Evolutionary conservation across 1,139 yeast species (phyloP), one percentile per base, ranked within the genome.

Genomic region (Sugiyamaella sp.): DNA sequence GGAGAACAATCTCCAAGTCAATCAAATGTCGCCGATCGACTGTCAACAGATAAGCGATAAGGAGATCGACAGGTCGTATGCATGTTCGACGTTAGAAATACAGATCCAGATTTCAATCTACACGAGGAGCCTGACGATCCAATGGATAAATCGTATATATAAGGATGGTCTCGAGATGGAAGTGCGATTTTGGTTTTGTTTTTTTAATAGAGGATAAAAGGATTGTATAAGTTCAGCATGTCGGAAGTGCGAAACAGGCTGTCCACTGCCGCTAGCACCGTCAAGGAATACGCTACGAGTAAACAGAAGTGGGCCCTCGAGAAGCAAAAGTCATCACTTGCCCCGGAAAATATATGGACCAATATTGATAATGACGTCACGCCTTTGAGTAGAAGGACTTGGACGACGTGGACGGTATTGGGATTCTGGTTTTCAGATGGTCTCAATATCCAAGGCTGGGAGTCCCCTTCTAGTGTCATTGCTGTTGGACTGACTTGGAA

Each of bases 391-490:
- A 59, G 68, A 41, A 61, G 71, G 16, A 67, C 69, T 4, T 68
- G 71, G 71, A 64, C 66, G 21, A 57, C 67, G 10, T 58, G 61
- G 62, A 61, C 67, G 19, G 59, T 67, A 42, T 61, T 66, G n/a
- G 70, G 70, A 20, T 68, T 63, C 52, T 68, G 71, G 71, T 66
- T 68, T 49, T 61, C 68, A 6, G 71, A 68, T 50, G 66, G 66
- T 48, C 58, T 68, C 49, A 63, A 63, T 51, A 58, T 60, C 47
- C 64, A 59, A 51, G 64, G 65, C 5, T 63, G 66, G 66, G 65
- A 62, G 39, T 47, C 54, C n/a, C 63, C 66, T 5, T 55, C 65
- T n/a, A 57, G 62, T 16, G 58, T 63, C 29, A 59, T 66, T 33
- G 57, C 60, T 9, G 60, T 60, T 32, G 75, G 75, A 19, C 56